Conservation (phyloP, 2,329 filamentous ascomycete genomes). For the Colletotrichum limetticola region DNA sequence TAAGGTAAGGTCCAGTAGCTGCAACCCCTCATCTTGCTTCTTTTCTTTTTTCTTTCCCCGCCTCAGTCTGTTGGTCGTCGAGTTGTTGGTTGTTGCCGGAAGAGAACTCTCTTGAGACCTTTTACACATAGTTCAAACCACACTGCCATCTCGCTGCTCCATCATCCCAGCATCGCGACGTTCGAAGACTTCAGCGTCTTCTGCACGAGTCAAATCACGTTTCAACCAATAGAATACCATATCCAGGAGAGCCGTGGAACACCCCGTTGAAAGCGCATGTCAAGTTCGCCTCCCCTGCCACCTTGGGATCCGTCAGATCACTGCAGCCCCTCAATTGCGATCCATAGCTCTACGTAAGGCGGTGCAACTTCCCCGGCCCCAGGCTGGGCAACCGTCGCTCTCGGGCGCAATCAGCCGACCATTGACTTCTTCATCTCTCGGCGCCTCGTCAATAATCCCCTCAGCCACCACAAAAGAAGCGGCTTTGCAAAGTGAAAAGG, state of each 20-base stretch:
- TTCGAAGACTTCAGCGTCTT: not conserved
- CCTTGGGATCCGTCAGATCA: slow-evolving; percentile 13
- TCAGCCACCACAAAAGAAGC: not conserved
- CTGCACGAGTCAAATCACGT: not conserved
- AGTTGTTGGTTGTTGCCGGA: not conserved
- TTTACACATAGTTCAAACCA: not conserved
- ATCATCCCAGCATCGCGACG: slow-evolving; percentile 1
- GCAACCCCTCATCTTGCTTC: not conserved
- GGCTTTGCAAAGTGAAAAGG: not conserved
- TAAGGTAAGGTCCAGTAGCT: not conserved
- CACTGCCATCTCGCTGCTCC: not conserved
- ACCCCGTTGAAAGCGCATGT: not conserved
- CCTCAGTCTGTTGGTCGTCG: not conserved
- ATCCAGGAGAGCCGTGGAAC: not conserved
- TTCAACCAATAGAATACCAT: not conserved
- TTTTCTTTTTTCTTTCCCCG: not conserved
- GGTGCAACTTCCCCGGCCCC: slow-evolving; percentile 7
- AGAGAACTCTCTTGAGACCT: not conserved
- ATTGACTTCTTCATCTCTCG: slow-evolving; percentile 9
- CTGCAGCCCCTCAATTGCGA: slow-evolving; percentile 22
- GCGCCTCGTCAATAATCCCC: slow-evolving; percentile 2
- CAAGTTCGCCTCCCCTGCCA: slow-evolving; percentile 6
- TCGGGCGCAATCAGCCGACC: slow-evolving; percentile 20
- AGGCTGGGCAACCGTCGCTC: slow-evolving; percentile 12
- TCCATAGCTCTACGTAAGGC: slow-evolving; percentile 21